phyloP scores from a whole-genome alignment of 1,139 yeast genomes.

The Taphrina wiesneri region DNA sequence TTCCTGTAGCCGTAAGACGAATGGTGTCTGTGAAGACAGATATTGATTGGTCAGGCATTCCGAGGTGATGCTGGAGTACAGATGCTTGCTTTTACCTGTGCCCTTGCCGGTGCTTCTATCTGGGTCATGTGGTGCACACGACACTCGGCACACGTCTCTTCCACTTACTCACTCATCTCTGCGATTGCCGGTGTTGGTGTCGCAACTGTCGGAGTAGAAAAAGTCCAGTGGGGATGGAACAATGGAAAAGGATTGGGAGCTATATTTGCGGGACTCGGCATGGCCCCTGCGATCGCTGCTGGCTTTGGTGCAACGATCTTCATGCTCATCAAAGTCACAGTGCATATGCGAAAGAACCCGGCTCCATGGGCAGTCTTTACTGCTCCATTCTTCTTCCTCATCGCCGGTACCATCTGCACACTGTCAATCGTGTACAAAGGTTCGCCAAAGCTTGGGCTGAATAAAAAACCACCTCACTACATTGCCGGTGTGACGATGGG shows the following conservation, averaged over 20 bases:
- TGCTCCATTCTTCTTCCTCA: constrained; percentile 63
- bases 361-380: constrained; percentile 58
- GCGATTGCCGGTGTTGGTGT: constrained; percentile 74
- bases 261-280: constrained; percentile 77
- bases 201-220: constrained; percentile 63
- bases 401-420: constrained; percentile 64
- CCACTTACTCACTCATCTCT: constrained; percentile 78
- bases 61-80: constrained; percentile 48
- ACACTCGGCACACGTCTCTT: constrained; percentile 73
- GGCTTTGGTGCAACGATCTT: constrained; percentile 60
- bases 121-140: constrained; percentile 71
- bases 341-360: constrained; percentile 61
- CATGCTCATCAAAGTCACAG: constrained; percentile 59
- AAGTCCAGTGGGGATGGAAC: constrained; percentile 72
- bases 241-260: constrained; percentile 57
- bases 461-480: constrained; percentile 47
- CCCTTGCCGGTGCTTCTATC: constrained; percentile 69
- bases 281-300: constrained; percentile 76
- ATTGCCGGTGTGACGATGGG: constrained; percentile 56
- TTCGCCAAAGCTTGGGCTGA: constrained; percentile 63
- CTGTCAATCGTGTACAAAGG: constrained; percentile 68
- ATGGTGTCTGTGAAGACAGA: neutral
- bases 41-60: constrained; percentile 56
- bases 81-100: constrained; percentile 75
- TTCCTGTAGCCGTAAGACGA: constrained; percentile 49